Evolutionary conservation across 176 grass and related monocot genomes (phyloP).

Genomic region (Dactylis glomerata): DNA sequence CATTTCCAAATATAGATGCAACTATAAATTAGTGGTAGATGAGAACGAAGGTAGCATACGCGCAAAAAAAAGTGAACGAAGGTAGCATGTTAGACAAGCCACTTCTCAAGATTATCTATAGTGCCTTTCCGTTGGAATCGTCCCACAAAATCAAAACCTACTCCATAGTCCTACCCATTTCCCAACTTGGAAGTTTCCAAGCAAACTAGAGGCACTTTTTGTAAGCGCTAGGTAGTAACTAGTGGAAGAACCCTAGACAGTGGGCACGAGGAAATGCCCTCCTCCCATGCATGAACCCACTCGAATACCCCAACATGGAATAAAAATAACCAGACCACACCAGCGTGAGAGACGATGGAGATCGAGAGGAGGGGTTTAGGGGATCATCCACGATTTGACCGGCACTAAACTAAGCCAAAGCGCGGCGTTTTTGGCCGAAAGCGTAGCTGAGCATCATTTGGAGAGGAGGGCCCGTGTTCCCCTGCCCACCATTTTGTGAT

Average conservation of each 20-base stretch:
- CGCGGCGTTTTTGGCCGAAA: conserved; percentile 35
- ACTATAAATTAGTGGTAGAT: no score
- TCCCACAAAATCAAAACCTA: conserved; percentile 28
- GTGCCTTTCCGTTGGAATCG: conserved; percentile 34
- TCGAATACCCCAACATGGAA: not conserved
- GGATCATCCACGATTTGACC: conserved; percentile 50
- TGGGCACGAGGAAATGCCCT: conserved; percentile 42
- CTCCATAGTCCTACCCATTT: not conserved
- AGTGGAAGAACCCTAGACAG: conserved; percentile 31
- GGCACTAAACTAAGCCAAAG: conserved; percentile 32
- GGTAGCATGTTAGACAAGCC: no score
- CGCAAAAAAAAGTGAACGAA: no score
- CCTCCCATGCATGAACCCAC: conserved; percentile 1
- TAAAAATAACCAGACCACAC: not conserved
- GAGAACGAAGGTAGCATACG: no score
- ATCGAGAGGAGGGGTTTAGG: conserved; percentile 55
- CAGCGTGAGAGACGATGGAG: not conserved
- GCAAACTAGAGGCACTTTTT: not conserved
- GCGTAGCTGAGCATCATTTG: conserved; percentile 33
- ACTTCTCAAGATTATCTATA: not conserved
- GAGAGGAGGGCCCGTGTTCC: not conserved
- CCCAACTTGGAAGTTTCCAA: not conserved
- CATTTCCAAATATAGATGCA: no score
- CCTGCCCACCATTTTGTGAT: conserved; percentile 5
- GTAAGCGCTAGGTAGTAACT: not conserved